These are phyloP conservation scores for Lotmaria passim DNA, from an alignment of 208 protist genomes.

Conservation along the genomic window DNA sequence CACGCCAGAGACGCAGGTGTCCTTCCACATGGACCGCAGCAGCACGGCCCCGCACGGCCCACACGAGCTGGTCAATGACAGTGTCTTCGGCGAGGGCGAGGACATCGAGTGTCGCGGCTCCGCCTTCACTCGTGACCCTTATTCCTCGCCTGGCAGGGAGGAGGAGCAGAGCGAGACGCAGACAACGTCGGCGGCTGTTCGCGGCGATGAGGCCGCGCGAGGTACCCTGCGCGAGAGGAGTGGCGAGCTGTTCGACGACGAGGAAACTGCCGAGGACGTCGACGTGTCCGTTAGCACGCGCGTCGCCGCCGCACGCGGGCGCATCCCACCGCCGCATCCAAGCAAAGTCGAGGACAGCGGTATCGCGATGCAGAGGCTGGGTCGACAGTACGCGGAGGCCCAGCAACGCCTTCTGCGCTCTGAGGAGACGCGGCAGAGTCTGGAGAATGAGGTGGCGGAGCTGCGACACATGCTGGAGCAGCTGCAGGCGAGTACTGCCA, in stretches of 20 bases:
- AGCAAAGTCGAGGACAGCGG: conserved; percentile 33
- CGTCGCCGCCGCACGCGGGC: conserved; percentile 15
- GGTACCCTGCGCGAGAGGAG: neutral
- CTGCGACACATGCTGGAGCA: conserved; percentile 24
- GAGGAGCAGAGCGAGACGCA: conserved; percentile 23
- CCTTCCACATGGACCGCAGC: conserved; percentile 15
- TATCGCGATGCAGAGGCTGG: conserved; percentile 42
- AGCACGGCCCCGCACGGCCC: neutral
- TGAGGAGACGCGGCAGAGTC: conserved; percentile 35
- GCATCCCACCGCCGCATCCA: neutral
- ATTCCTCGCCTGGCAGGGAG: neutral
- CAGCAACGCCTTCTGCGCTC: conserved; percentile 43
- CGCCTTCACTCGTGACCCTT: neutral
- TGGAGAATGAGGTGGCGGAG: conserved; percentile 47
- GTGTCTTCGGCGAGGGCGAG: conserved; percentile 7
- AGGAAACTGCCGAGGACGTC: conserved; percentile 15
- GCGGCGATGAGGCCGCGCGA: conserved; percentile 3
- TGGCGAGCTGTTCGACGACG: conserved; percentile 12
- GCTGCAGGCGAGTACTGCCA: conserved; percentile 5
- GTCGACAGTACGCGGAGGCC: conserved; percentile 49
- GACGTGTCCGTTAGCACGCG: conserved; percentile 37
- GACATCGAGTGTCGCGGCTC: neutral
- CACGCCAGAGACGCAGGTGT: conserved; percentile 18
- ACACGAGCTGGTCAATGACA: neutral
- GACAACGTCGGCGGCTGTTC: conserved; percentile 12